Percentiles rank a stretch among this genome's conserved stretches.
phyloP scores from a whole-genome alignment of 805 yeast species.

The Metschnikowia shivogae region DNA sequence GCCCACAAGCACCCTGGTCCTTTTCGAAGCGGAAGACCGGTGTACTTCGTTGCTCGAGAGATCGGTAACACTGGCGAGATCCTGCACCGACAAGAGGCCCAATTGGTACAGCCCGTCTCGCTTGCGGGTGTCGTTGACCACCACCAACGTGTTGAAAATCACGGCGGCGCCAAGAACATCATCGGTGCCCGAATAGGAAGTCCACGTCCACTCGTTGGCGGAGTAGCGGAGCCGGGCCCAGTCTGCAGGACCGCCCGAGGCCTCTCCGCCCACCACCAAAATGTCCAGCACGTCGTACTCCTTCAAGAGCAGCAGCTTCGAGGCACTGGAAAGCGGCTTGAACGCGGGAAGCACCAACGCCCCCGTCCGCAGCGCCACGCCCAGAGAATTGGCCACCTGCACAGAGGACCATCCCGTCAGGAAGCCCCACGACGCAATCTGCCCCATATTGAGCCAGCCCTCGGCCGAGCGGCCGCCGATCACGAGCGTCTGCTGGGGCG shows the following conservation, averaged over 20 bases:
- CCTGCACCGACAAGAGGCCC: slow-evolving; percentile 38
- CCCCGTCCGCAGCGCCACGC: slow-evolving; percentile 50
- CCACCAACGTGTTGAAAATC: slow-evolving; percentile 47
- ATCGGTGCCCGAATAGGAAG: slow-evolving; percentile 15
- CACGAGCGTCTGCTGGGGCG: slow-evolving; percentile 46
- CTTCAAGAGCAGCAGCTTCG: slow-evolving; percentile 25
- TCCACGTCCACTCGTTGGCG: slow-evolving; percentile 39
- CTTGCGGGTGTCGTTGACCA: slow-evolving; percentile 28
- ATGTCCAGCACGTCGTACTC: slow-evolving; percentile 37
- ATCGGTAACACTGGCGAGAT: slow-evolving; percentile 29
- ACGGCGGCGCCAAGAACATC: slow-evolving; percentile 49
- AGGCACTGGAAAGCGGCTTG: slow-evolving; percentile 20
- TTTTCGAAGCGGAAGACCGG: neutral
- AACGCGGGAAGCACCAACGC: slow-evolving; percentile 57
- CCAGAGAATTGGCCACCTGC: slow-evolving; percentile 19
- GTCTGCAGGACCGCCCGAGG: slow-evolving; percentile 37
- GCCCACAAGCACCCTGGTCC: slow-evolving; percentile 31
- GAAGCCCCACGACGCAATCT: slow-evolving; percentile 69
- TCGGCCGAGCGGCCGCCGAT: slow-evolving; percentile 61
- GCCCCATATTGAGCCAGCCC: slow-evolving; percentile 73
- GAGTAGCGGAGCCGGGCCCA: slow-evolving; percentile 36
- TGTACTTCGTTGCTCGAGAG: slow-evolving; percentile 22
- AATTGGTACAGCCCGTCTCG: slow-evolving; percentile 29
- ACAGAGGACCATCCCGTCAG: slow-evolving; percentile 63
- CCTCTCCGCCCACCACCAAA: slow-evolving; percentile 60